These are phyloP conservation scores for Schizochytrium sp. DNA, from an alignment of 108 stramenopile species.

Conservation along the genomic window DNA sequence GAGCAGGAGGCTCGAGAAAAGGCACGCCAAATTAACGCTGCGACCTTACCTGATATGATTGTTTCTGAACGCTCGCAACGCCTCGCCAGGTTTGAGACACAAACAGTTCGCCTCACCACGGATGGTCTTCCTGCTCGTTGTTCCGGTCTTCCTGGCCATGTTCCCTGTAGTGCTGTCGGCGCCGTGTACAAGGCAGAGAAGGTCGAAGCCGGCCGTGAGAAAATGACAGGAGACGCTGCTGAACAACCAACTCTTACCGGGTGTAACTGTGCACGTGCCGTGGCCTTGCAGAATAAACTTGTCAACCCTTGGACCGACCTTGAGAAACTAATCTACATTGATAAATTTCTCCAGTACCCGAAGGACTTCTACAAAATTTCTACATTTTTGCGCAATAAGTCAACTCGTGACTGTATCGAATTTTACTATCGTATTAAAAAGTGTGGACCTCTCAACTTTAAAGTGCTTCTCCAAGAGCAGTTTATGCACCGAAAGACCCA, in stretches of 20 bases:
- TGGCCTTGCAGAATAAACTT: background rate
- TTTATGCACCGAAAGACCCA: conserved; percentile 36
- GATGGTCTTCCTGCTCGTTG: background rate
- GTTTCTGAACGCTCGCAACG: conserved; percentile 35
- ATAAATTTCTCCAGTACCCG: conserved; percentile 94
- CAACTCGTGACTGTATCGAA: conserved; percentile 86
- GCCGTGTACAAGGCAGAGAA: conserved; percentile 18
- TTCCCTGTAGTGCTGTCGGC: background rate
- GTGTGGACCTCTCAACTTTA: conserved; percentile 81
- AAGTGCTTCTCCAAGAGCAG: conserved; percentile 34
- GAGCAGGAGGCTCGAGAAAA: conserved; percentile 36
- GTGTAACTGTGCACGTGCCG: conserved; percentile 47
- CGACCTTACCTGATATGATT: conserved; percentile 37
- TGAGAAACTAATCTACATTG: conserved; percentile 97
- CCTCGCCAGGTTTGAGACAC: background rate
- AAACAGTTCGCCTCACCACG: conserved; percentile 12
- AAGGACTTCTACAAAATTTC: conserved; percentile 96
- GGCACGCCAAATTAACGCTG: conserved; percentile 42
- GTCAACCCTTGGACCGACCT: conserved; percentile 89
- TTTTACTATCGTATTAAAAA: conserved; percentile 96
- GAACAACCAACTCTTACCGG: conserved; percentile 26
- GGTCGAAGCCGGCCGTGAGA: background rate
- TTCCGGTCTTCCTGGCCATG: conserved; percentile 6
- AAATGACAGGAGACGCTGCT: background rate
- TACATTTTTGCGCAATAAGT: conserved; percentile 87